Base-by-base conservation (phyloP, 2,329 filamentous ascomycete genomes). In the Coniochaeta prunicola region DNA sequence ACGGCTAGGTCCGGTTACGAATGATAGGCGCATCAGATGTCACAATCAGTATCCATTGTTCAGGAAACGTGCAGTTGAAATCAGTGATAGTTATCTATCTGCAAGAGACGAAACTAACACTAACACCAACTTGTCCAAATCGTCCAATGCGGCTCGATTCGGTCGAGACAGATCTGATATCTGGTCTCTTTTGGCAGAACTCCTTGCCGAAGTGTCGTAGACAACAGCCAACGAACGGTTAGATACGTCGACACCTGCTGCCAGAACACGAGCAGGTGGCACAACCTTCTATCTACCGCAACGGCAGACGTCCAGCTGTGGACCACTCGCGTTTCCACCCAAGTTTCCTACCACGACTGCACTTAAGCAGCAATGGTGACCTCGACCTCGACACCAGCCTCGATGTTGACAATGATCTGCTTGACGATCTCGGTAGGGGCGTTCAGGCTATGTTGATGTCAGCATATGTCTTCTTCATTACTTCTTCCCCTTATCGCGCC, bases 361-460 rank as follows among this genome's bases (percentile, higher is more conserved):
- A 36, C 50, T 80, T 89, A 91, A 76, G 90, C 89, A 74, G 90
- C 90, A 74, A 94, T 94, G 76, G 90, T 94, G 71, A 94, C 90
- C 84, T 94, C 90, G 70, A 94, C 90, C 84, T 94, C 90, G 74
- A 94, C 90, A 82, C 90, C 90, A 67, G 90, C 90, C 83, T 94
- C 90, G 77, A 94, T 94, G 83, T 94, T 96, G 84, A 94, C 89
- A 76, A 94, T 94, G 83, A 94, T 92, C 80, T 91, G 88, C 88
- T 96, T 96, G 82, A 96, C 90, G 68, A 93, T 88, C 87, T 99
- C 94, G 73, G 94, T 99, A 64, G 94, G 94, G 71, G 94, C 94
- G 81, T 96, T 92, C 68, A 99, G 84, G 80, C 87, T 90, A 55
- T 31, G 4, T 30, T 36, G 13, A 34, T 26, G 57, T 65, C 54